Conservation (phyloP, 179 eudicot genomes). For the Silene noctiflora region DNA sequence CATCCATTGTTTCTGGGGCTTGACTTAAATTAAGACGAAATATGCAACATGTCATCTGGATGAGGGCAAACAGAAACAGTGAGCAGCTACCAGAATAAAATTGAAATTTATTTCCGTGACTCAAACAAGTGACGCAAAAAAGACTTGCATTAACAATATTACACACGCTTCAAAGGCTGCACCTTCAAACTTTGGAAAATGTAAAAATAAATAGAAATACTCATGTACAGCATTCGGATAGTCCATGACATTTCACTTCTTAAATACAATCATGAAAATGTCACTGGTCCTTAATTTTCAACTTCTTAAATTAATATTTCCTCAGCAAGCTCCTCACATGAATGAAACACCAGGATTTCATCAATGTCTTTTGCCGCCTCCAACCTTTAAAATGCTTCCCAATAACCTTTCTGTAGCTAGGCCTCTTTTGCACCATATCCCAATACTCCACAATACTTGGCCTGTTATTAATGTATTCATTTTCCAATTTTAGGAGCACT, state of each 20-base stretch:
- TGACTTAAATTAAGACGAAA: not conserved
- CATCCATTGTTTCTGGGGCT: not conserved
- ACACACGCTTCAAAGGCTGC: constrained; percentile 15
- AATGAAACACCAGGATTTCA: constrained; percentile 70
- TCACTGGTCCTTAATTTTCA: not conserved
- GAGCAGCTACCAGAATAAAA: constrained; percentile 5
- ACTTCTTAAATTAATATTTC: constrained; percentile 41
- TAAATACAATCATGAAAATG: constrained; percentile 6
- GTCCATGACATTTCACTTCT: constrained; percentile 7
- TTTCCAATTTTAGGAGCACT: constrained; percentile 54
- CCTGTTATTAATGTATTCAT: constrained; percentile 51
- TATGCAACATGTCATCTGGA: not conserved
- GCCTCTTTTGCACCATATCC: constrained; percentile 59
- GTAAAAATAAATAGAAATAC: not conserved
- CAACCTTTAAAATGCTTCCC: constrained; percentile 79
- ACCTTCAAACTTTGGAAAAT: constrained; percentile 1
- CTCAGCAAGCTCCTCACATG: constrained; percentile 55
- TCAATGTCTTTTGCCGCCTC: constrained; percentile 63
- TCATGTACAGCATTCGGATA: constrained; percentile 18
- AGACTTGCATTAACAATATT: constrained; percentile 7
- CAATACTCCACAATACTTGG: constrained; percentile 68
- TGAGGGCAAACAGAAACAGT: not conserved
- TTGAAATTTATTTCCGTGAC: not conserved
- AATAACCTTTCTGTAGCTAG: constrained; percentile 72
- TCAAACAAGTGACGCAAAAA: constrained; percentile 15